Evolutionary conservation across 2,329 filamentous ascomycete genomes (phyloP).

Genomic region (Fusarium sterilihyphosum): DNA sequence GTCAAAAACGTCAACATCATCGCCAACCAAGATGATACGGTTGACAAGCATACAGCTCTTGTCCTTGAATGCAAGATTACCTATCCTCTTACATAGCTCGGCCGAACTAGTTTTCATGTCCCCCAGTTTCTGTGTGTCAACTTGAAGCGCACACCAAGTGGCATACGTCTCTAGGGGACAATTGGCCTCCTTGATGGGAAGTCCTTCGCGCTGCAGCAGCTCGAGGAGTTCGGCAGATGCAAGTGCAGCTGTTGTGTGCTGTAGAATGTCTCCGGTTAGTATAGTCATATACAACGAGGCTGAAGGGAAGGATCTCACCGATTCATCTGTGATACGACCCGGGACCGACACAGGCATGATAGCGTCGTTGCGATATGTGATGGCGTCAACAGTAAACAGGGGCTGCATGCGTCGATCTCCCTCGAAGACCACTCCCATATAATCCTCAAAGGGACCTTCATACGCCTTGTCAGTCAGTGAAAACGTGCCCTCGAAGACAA

Average conservation of each 20-base stretch:
- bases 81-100: background rate
- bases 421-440: background rate
- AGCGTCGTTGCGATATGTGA: background rate
- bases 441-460: slow-evolving; percentile 6
- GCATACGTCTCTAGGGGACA: background rate
- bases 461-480: background rate
- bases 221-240: background rate
- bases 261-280: fast-evolving
- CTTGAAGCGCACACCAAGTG: background rate
- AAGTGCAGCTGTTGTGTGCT: background rate
- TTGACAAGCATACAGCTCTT: background rate
- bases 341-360: background rate
- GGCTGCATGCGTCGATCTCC: background rate
- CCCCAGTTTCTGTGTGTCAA: background rate
- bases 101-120: background rate
- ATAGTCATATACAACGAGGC: fast-evolving
- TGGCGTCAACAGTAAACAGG: background rate
- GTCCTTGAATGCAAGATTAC: background rate
- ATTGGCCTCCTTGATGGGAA: background rate
- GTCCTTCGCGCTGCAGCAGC: background rate
- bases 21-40: background rate
- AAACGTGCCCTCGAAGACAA: background rate
- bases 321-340: background rate
- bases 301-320: background rate
- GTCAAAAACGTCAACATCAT: background rate